Conservation (phyloP, 176 grass and related monocot species). For the Carex pumila region DNA sequence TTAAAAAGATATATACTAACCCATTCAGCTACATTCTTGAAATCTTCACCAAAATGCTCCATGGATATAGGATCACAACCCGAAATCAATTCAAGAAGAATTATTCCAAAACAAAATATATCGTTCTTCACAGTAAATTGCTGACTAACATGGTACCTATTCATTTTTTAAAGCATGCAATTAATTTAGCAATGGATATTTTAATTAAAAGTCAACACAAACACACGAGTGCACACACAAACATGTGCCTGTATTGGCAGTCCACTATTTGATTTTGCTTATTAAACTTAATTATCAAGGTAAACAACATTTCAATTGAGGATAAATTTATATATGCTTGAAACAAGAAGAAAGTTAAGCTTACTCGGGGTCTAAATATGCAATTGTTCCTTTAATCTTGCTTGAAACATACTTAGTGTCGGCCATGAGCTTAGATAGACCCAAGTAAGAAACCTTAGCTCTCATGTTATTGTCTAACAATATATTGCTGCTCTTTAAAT, state of each 20-base stretch:
- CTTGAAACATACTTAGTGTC: slow-evolving; percentile 77
- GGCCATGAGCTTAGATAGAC: slow-evolving; percentile 66
- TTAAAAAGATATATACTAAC: slow-evolving; percentile 28
- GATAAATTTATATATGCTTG: not conserved
- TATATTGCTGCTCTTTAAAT: slow-evolving; percentile 96
- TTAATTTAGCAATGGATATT: not conserved
- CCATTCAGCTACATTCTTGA: slow-evolving; percentile 68
- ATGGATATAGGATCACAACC: slow-evolving; percentile 73
- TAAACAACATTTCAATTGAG: too few species aligned
- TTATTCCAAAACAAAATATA: slow-evolving; percentile 79
- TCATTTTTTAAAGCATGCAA: not conserved
- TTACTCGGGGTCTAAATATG: slow-evolving; percentile 95
- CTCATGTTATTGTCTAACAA: slow-evolving; percentile 76
- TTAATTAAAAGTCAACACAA: not conserved
- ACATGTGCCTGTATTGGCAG: too few species aligned
- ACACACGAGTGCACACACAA: too few species aligned
- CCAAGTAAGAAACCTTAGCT: slow-evolving; percentile 88
- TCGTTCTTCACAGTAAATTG: slow-evolving; percentile 84
- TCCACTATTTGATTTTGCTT: too few species aligned
- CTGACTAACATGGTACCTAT: slow-evolving; percentile 77
- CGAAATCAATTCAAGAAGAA: slow-evolving; percentile 81
- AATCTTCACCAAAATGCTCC: slow-evolving; percentile 63
- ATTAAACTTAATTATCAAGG: too few species aligned
- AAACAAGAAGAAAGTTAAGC: not conserved
- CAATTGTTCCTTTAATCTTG: slow-evolving; percentile 77